These are phyloP conservation scores for Camellia japonica DNA, from an alignment of 148 eudicot genomes.

Conservation along the genomic window DNA sequence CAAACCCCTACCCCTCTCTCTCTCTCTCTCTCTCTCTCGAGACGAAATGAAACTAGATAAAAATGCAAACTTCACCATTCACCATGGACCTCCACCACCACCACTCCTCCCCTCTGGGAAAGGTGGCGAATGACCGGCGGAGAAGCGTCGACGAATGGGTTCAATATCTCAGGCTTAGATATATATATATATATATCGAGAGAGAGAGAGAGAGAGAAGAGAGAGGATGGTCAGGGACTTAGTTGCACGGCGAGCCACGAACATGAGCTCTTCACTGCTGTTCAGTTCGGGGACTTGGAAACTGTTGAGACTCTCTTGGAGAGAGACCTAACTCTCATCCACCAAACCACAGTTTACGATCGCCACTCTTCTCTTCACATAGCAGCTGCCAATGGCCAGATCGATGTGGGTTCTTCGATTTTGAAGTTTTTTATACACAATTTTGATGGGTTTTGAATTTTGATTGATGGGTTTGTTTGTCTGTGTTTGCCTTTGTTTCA, in stretches of 20 bases:
- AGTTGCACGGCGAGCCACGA: conserved; percentile 51
- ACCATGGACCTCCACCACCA: conserved; percentile 18
- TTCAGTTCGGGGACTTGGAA: conserved; percentile 57
- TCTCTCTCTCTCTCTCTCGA: too few species aligned
- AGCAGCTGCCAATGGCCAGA: conserved; percentile 79
- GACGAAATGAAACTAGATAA: too few species aligned
- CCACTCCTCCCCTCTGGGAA: conserved; percentile 23
- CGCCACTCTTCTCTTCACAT: conserved; percentile 70
- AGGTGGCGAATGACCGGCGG: conserved; percentile 26
- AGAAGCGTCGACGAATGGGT: conserved; percentile 7
- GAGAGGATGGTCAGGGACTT: conserved; percentile 56
- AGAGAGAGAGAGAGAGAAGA: not conserved
- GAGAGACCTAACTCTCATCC: conserved; percentile 42
- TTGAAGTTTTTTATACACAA: not conserved
- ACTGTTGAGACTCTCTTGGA: conserved; percentile 31
- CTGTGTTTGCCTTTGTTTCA: conserved; percentile 17
- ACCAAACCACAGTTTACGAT: conserved; percentile 44
- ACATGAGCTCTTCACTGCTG: conserved; percentile 48
- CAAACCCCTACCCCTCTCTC: too few species aligned
- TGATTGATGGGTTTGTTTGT: not conserved
- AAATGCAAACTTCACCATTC: not conserved
- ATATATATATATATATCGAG: not conserved
- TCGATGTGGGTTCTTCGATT: conserved; percentile 52
- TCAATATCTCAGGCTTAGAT: not conserved
- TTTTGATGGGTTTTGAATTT: not conserved